Percentiles rank a stretch among this genome's conserved stretches.
These are phyloP conservation scores for Cladobotryum mycophilum DNA, from an alignment of 2,329 filamentous ascomycete genomes.

Conservation along the genomic window DNA sequence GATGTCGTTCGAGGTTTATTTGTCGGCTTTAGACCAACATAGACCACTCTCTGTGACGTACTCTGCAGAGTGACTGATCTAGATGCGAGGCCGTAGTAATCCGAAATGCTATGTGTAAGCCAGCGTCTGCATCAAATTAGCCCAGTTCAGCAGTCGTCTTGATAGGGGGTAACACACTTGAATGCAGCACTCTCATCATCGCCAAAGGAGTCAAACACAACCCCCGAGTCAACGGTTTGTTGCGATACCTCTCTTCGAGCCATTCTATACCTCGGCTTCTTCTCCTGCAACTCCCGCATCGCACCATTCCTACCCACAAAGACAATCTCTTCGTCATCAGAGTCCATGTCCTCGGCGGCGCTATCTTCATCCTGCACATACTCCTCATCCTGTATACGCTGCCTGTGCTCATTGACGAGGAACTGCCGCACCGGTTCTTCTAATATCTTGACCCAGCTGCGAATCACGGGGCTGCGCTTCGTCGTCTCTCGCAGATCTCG, in stretches of 20 bases:
- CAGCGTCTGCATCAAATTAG: constrained; percentile 56
- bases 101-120: constrained; percentile 86
- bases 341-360: constrained; percentile 38
- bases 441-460: constrained; percentile 71
- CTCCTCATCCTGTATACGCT: constrained; percentile 2
- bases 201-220: constrained; percentile 75
- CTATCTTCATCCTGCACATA: constrained; percentile 17
- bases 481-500: constrained; percentile 73
- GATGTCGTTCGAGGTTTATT: constrained; percentile 18
- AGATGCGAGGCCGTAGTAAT: constrained; percentile 85
- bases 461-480: constrained; percentile 74
- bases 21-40: constrained; percentile 63
- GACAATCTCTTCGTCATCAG: constrained; percentile 77
- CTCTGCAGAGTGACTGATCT: constrained; percentile 69
- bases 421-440: constrained; percentile 80
- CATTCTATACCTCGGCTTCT: constrained; percentile 41
- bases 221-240: constrained; percentile 52
- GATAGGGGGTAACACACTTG: constrained; percentile 51
- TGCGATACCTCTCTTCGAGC: constrained; percentile 48
- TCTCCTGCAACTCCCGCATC: constrained; percentile 39
- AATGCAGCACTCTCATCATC: constrained; percentile 74
- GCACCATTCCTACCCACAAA: constrained; percentile 69
- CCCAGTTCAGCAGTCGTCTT: neutral
- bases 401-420: constrained; percentile 46
- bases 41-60: constrained; percentile 71